Evolutionary conservation across 352 stramenopile genomes (phyloP), one percentile per base, ranked within the genome.

Genomic region (Globisporangium rhizosaccharum): DNA sequence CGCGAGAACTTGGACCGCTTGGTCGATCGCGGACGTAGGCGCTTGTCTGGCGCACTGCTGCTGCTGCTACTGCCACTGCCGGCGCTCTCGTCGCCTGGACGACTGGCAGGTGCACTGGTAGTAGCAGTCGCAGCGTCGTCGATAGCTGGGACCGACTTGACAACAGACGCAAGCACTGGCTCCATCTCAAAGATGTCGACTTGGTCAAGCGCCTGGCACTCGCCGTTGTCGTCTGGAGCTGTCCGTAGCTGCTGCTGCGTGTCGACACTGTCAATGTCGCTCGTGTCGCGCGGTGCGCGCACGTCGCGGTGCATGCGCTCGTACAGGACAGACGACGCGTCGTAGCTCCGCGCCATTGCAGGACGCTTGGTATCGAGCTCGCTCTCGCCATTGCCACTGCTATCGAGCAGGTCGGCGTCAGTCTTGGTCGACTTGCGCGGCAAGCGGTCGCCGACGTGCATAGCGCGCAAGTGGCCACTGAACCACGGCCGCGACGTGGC

Each of bases 371-470:
- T 18, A 30, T 60, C 46, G 46, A 41, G 54, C 26, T 67, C 56
- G 7, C 26, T 56, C 17, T 67, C 48, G 18, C 56, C 55, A 6
- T 56, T 59, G 6, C 18, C 44, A 8, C 8, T 39, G 8, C 6
- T 12, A 46, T 28, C 37, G 6, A 37, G 36, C 14, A 62, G n/a
- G 8, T 69, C 63, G 9, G 47, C 48, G 41, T 80, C 72, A 0
- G 53, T 72, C 12, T 50, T 65, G 33, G 79, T 86, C 39, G 79
- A 75, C 33, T 86, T 85, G 14, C 78, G 67, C 7, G 78, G 74
- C 11, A 82, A 59, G 36, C 79, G 71, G 52, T 91, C 82, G 33
- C 62, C 68, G 10, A 91, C 74, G 57, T 91, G 82, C 63, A 91
- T 88, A 8, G 82, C 82, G 26, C 74, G 68, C 26, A 91, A 68